Base-by-base conservation (phyloP, 1,284 basidiomycete genomes). In the Moesziomyces sp. region DNA sequence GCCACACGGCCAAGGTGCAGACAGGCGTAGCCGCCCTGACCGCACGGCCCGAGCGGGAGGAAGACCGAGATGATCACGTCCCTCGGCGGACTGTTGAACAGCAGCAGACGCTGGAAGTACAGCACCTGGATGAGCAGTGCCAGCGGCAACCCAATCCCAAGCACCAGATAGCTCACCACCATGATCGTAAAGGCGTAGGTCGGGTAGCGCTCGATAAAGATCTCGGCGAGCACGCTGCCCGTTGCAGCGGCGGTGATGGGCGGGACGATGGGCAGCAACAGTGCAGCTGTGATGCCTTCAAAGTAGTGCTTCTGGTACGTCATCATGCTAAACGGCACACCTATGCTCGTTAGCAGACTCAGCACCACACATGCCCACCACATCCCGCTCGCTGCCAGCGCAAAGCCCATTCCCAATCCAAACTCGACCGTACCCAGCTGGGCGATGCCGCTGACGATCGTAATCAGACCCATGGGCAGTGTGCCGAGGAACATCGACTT, bases 1-100 rank as follows among this genome's bases (percentile, higher is more conserved):
- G 74, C 76, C 0, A 74, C 72, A 9, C 53, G 40, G 23, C 73
- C 78, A 1, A 81, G 68, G 43, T 79, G 77, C 13, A 81, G 47
- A n/a, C 70, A 66, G n/a, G 76, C 79, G 53, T 78, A 74, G 6
- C 66, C 78, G 21, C 78, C 78, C 51, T 81, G 79, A 13, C 78
- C 79, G 34, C 73, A 76, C 2, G 79, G 79, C 10, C 79, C 79
- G 3, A 78, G 58, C 1, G 78, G 78, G 6, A 80, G 68, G 30
- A 78, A 76, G 26, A 72, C 74, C 16, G 69, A 74, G 48, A 81
- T 69, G 66, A 81, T 81, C 11, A 80, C 71, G 19, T 80, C 79
- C 14, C 78, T 23, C 8, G 79, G 76, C 18, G 78, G 78, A 13
- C 45, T 51, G 48, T 80, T 78, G 74, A 78, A 79, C 35, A 81